phyloP scores from a whole-genome alignment of 1,139 yeast species.

The Pneumocystis canis region DNA sequence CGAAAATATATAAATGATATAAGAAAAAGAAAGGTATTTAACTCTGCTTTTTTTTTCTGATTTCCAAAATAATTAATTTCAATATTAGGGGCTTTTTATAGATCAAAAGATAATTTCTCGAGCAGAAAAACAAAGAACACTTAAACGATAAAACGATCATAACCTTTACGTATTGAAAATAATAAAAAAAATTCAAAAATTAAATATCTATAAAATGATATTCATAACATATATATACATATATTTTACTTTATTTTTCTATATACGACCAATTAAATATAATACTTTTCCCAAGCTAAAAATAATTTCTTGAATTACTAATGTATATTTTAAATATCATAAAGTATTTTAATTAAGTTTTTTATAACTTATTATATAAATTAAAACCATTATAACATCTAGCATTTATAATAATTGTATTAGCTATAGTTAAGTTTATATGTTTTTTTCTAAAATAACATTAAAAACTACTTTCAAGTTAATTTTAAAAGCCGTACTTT shows the following conservation, averaged over 20 bases:
- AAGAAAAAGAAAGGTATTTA: constrained; percentile 46
- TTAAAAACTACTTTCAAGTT: no score
- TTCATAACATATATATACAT: no score
- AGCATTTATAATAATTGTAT: neutral
- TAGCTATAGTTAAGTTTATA: neutral
- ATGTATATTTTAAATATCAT: neutral
- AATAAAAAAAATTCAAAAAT: neutral
- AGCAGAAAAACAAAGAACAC: constrained; percentile 85
- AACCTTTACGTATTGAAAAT: neutral
- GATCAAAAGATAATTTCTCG: constrained; percentile 80
- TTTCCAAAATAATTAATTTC: neutral
- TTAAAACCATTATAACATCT: neutral
- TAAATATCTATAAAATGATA: no score
- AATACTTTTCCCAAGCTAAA: no score
- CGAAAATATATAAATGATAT: constrained; percentile 69
- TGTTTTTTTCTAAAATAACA: constrained; percentile 51
- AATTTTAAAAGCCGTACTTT: no score
- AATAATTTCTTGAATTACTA: no score
- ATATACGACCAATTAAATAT: no score
- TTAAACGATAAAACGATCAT: constrained; percentile 34
- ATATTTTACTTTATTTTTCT: no score
- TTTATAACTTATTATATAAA: neutral
- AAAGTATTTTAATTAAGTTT: neutral
- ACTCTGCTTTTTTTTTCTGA: neutral
- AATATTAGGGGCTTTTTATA: constrained; percentile 50